Base-by-base conservation (phyloP, 176 grass and related monocot species). In the Phoenix dactylifera region DNA sequence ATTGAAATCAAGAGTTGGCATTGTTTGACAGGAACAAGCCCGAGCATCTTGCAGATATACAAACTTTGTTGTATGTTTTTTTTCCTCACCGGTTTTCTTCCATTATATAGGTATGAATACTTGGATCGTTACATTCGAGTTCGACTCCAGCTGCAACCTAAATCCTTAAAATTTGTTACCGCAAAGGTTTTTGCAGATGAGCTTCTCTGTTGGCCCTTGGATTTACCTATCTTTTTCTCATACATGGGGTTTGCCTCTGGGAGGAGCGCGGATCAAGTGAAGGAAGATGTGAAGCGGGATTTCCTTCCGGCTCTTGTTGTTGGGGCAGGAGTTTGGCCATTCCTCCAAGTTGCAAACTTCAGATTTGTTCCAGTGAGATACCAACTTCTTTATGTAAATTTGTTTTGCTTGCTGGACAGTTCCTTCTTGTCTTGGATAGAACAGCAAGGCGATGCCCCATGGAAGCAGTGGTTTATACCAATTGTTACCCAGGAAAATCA, bases 351-450 rank as follows among this genome's bases (percentile, higher is more conserved):
- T 1, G 84, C 78, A 1, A 97, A 91, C 66, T 97, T 97, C 58
- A 75, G 93, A 19, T 97, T 85, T 64, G 26, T 97, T 17, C 87
- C 93, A 0, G 93, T 97, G 59, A 78, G 79, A 22, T 88, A 88
- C 10, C 93, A 97, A 55, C 79, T 97, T 50, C 81, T 97, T 0
- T 97, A 97, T 35, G 93, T 88, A 56, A 97, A 97, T 79, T 32
- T 97, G 6, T 87, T 97, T 70, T 97, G 84, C 77, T 76, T 91
- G 53, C 24, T 91, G 25, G 93, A 91, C 72, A 88, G 84, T 7
- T 82, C 78, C 23, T 97, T 91, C 77, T 58, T 91, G 70, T 97
- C 93, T 2, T 97, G 93, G 93, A 82, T 97, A 4, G 91, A 96
- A 30, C 91, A 96, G n/a, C 86, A 96, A 72, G 87, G 87, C 5